Base-by-base conservation (phyloP, 345 rosid genomes). In the Populus deltoides region DNA sequence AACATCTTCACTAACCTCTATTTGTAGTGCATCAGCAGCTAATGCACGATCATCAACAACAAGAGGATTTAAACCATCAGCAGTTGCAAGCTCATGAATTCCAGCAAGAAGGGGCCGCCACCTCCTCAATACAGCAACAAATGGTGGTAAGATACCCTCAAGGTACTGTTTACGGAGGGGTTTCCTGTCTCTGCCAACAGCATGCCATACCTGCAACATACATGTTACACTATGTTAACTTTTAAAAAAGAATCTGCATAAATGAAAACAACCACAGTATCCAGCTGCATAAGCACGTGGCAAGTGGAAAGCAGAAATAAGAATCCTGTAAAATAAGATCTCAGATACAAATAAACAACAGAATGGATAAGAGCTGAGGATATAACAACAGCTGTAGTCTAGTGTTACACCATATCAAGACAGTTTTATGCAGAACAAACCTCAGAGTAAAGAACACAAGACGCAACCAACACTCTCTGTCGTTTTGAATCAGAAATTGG, bases 31-130 rank as follows among this genome's bases (percentile, higher is more conserved):
- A 83, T 97, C 99, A 75, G 94, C 97, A 80, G 98, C 95, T 87
- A 97, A 84, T 68, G 99, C 95, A 74, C 90, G 97, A 85, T 94
- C 98, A 86, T 97, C 99, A 75, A 86, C 91, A 57, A 81, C 85
- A 83, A 97, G 99, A 85, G 99, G 99, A 89, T 97, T 97, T 87
- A 87, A 85, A 77, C 99, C 98, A 80, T 94, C 99, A 78, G 97
- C 90, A 68, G 94, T 92, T 72, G 97, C 97, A 85, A 97, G 98
- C 86, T 97, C 99, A 89, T 91, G 97, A 87, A 94, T 94, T 76
- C 95, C 95, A 68, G 99, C 97, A 78, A 97, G 86, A 87, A 92
- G 92, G 17, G 98, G 99, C 74, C 98, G 86, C 99, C 99, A 97
- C 86, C 98, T 91, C 84, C 99, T 89, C 84, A 97, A 86, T 25